phyloP scores from a whole-genome alignment of 1,284 basidiomycete genomes.

The Apiotrichum gracile region DNA sequence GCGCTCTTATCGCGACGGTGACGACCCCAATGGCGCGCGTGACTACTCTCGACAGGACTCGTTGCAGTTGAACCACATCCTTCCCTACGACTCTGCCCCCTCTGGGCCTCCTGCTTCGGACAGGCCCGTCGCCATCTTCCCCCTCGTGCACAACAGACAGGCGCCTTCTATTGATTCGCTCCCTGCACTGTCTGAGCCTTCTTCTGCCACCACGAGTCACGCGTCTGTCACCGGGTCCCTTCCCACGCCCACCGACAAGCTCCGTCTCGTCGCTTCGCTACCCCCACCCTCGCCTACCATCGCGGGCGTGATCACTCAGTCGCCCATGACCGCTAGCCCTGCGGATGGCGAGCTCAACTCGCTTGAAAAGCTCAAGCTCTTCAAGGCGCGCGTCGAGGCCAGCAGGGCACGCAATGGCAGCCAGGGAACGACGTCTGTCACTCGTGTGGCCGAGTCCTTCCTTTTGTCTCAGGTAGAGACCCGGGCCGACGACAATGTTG shows the following conservation, averaged over 20 bases:
- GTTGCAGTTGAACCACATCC: neutral
- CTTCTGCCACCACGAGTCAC: neutral
- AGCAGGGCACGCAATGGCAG: no score
- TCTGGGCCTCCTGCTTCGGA: neutral
- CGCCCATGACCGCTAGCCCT: neutral
- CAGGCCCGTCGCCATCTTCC: no score
- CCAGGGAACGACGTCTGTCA: no score
- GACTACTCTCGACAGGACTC: neutral
- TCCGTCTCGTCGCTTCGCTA: neutral
- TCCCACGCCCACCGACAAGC: neutral
- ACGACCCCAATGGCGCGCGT: neutral
- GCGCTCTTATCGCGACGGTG: neutral
- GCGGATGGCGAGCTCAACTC: slow-evolving; percentile 5
- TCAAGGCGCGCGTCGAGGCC: no score
- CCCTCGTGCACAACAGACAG: no score
- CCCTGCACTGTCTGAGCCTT: no score
- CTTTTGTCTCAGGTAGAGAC: no score
- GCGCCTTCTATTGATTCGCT: no score
- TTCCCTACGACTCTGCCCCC: neutral
- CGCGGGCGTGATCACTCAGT: neutral
- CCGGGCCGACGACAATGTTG: no score
- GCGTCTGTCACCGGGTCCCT: neutral
- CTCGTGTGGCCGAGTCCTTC: no score
- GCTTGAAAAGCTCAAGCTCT: slow-evolving; percentile 16
- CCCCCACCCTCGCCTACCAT: neutral